A percentile compares a stretch with the other conserved stretches of the same genome.
Evolutionary conservation across 768 basidiomycete species (phyloP).

Genomic region (Phaffia australis): DNA sequence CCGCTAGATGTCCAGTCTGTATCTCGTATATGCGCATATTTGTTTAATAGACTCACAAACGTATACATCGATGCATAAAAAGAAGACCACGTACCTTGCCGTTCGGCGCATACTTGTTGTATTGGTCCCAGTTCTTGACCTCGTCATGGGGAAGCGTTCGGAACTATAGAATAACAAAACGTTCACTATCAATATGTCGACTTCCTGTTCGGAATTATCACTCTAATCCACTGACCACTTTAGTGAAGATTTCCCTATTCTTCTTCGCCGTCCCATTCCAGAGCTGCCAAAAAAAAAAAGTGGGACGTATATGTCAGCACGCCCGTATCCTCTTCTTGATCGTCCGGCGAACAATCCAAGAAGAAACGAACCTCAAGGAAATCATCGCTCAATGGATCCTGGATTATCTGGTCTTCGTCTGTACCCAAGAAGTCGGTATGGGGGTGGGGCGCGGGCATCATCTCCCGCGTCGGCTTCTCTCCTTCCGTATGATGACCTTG

Average conservation of each 20-base stretch:
- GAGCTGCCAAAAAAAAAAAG: constrained; percentile 33
- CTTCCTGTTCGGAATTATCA: not conserved
- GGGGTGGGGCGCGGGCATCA: constrained; percentile 66
- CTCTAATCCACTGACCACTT: constrained; percentile 46
- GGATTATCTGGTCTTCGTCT: constrained; percentile 55
- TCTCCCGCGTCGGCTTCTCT: constrained; percentile 36
- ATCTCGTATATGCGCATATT: constrained; percentile 46
- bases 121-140: constrained; percentile 65
- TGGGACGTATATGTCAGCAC: not conserved
- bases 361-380: constrained; percentile 37
- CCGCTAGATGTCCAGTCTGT: constrained; percentile 64
- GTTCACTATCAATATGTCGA: not conserved
- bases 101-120: constrained; percentile 45
- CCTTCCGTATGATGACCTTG: constrained; percentile 40
- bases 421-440: constrained; percentile 49
- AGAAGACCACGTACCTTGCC: constrained; percentile 35
- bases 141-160: constrained; percentile 54
- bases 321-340: no score
- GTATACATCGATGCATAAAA: not conserved
- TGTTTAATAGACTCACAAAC: not conserved
- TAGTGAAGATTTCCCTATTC: constrained; percentile 77
- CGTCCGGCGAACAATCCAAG: no score
- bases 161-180: constrained; percentile 18
- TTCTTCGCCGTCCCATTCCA: constrained; percentile 61
- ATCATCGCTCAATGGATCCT: constrained; percentile 62